Evolutionary conservation across 2,329 filamentous ascomycete genomes (phyloP).

Genomic region (Coniella lustricola): DNA sequence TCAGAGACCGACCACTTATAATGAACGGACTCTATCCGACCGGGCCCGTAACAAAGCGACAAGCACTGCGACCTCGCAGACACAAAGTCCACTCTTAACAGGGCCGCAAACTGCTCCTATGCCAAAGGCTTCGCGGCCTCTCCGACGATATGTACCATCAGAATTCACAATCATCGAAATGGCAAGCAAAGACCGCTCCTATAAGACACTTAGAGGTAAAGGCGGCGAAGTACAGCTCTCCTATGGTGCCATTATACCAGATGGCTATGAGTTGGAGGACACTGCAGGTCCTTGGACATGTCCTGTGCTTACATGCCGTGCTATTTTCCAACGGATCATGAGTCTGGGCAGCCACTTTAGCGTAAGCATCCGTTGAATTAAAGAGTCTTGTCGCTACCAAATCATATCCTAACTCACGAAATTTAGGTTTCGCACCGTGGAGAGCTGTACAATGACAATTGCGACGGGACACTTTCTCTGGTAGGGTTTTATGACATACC

Average conservation of each 20-base stretch:
- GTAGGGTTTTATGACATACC: slow-evolving; percentile 6
- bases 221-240: slow-evolving; percentile 7
- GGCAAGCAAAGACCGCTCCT: slow-evolving; percentile 9
- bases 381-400: neutral
- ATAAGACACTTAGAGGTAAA: slow-evolving; percentile 11
- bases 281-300: slow-evolving; percentile 20
- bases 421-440: slow-evolving; percentile 8
- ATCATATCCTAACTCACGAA: neutral
- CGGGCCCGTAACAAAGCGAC: neutral
- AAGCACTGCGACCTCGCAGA: neutral
- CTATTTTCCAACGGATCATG: slow-evolving; percentile 5
- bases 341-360: slow-evolving; percentile 20
- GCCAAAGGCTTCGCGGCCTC: too few species aligned
- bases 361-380: neutral
- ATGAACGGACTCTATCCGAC: slow-evolving; percentile 7
- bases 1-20: slow-evolving; percentile 5
- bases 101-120: neutral
- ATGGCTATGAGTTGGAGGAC: slow-evolving; percentile 19
- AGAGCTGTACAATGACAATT: slow-evolving; percentile 14
- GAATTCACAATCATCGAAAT: slow-evolving; percentile 7
- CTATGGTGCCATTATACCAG: slow-evolving; percentile 18
- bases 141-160: slow-evolving; percentile 1
- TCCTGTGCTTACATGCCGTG: slow-evolving; percentile 19
- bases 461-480: slow-evolving; percentile 13
- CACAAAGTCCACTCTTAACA: neutral